Evolutionary conservation across 2,329 filamentous ascomycete species (phyloP).

Genomic region (Diaporthe ampelina): DNA sequence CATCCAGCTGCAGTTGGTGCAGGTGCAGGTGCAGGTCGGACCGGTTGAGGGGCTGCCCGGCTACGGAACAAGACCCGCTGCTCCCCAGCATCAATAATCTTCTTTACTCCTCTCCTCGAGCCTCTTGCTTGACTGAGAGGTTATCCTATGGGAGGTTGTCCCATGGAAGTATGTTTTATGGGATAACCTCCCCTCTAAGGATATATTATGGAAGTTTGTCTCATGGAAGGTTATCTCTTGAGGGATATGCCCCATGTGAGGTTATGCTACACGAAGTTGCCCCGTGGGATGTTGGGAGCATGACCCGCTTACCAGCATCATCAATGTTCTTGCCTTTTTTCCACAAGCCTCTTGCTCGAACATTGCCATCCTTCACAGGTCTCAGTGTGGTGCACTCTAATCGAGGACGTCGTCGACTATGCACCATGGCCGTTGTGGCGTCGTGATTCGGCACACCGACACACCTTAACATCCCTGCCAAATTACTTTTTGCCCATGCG

Average conservation of each 20-base stretch:
- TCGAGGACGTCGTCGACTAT: constrained; percentile 26
- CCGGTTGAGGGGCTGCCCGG: neutral
- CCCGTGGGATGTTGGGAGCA: no score
- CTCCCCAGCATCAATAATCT: neutral
- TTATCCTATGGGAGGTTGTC: no score
- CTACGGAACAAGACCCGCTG: constrained; percentile 2
- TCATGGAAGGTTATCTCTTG: no score
- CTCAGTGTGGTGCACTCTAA: neutral
- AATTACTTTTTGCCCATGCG: neutral
- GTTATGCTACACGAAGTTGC: no score
- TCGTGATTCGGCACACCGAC: neutral
- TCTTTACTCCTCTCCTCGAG: no score
- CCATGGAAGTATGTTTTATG: no score
- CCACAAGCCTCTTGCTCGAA: neutral
- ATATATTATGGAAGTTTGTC: no score
- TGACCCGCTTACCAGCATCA: constrained; percentile 1
- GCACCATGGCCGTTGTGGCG: neutral
- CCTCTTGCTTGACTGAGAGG: no score
- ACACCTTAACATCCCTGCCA: neutral
- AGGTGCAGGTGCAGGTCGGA: constrained; percentile 1
- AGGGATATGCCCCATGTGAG: no score
- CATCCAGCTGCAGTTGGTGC: neutral
- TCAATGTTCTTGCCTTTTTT: neutral
- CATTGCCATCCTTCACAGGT: neutral
- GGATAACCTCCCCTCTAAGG: no score